Conservation (phyloP, 345 rosid species). For the Dipteronia sinensis region DNA sequence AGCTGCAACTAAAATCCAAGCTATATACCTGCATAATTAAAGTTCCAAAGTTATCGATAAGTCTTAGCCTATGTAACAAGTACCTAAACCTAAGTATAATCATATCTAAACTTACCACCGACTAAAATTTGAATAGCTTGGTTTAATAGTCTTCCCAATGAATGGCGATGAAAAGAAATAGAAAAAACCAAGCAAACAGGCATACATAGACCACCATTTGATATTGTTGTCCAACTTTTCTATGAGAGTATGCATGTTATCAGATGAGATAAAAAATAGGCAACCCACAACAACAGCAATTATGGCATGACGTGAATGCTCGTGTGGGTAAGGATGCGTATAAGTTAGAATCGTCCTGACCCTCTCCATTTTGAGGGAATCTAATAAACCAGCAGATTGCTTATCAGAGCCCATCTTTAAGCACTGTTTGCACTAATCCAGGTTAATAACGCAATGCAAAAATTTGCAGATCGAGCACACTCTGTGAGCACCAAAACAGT, state of each 20-base stretch:
- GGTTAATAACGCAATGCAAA: constrained; percentile 8
- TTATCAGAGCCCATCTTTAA: constrained; percentile 57
- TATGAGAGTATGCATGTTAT: constrained; percentile 91
- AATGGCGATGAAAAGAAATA: constrained; percentile 98
- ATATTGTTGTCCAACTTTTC: constrained; percentile 85
- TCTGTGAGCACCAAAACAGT: constrained; percentile 26
- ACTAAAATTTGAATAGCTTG: constrained; percentile 95
- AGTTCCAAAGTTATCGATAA: constrained; percentile 11
- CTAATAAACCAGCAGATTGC: constrained; percentile 52
- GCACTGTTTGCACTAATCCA: constrained; percentile 2
- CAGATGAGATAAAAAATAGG: constrained; percentile 93
- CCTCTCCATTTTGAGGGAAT: constrained; percentile 77
- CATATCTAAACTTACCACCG: constrained; percentile 61
- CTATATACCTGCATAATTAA: constrained; percentile 74
- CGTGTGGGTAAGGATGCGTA: constrained; percentile 94
- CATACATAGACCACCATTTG: constrained; percentile 99
- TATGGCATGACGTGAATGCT: constrained; percentile 96
- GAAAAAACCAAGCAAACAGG: constrained; percentile 95
- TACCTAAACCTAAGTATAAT: not conserved
- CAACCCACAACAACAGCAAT: constrained; percentile 95
- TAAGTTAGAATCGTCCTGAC: constrained; percentile 85
- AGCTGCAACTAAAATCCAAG: constrained; percentile 98
- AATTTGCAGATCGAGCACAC: constrained; percentile 19
- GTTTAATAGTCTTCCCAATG: constrained; percentile 91
- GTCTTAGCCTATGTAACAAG: constrained; percentile 2